Evolutionary conservation across 352 stramenopile genomes (phyloP).

Genomic region (Phytophthora capsici): DNA sequence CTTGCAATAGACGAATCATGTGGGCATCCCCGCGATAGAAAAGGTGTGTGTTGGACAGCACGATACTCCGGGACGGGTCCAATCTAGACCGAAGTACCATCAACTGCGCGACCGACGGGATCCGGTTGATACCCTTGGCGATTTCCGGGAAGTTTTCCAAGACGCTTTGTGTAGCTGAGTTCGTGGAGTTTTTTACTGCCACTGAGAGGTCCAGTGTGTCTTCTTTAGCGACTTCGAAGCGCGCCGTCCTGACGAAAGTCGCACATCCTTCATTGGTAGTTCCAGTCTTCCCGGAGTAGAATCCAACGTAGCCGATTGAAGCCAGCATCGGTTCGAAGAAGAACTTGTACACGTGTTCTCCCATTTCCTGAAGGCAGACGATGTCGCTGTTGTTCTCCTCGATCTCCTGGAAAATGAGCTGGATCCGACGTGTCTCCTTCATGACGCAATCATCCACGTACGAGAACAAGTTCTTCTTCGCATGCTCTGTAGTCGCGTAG

Average conservation of each 20-base stretch:
- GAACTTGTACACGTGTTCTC: constrained; percentile 49
- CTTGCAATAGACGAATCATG: constrained; percentile 71
- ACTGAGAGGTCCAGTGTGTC: constrained; percentile 47
- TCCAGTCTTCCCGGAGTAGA: constrained; percentile 74
- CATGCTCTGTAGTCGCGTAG: constrained; percentile 66
- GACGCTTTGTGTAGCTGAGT: constrained; percentile 41
- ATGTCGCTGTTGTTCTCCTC: constrained; percentile 65
- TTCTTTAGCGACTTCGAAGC: constrained; percentile 61
- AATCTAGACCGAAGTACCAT: constrained; percentile 47
- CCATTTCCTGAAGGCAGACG: constrained; percentile 81
- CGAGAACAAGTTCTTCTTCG: constrained; percentile 66
- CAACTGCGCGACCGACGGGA: constrained; percentile 75
- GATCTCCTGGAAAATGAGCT: constrained; percentile 80
- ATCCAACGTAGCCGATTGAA: constrained; percentile 51
- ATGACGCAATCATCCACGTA: constrained; percentile 55
- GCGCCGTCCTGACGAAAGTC: constrained; percentile 46
- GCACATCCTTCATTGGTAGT: constrained; percentile 76
- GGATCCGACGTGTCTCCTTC: constrained; percentile 74
- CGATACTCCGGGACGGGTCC: constrained; percentile 28
- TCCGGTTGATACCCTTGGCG: constrained; percentile 48
- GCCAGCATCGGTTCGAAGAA: constrained; percentile 71
- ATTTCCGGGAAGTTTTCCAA: constrained; percentile 69
- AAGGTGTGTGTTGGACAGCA: constrained; percentile 79
- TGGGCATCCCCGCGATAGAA: constrained; percentile 80
- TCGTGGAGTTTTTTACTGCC: constrained; percentile 42